Evolutionary conservation across 257 asterid species (phyloP), one percentile per base, ranked within the genome.

Genomic region (Scutellaria baicalensis): DNA sequence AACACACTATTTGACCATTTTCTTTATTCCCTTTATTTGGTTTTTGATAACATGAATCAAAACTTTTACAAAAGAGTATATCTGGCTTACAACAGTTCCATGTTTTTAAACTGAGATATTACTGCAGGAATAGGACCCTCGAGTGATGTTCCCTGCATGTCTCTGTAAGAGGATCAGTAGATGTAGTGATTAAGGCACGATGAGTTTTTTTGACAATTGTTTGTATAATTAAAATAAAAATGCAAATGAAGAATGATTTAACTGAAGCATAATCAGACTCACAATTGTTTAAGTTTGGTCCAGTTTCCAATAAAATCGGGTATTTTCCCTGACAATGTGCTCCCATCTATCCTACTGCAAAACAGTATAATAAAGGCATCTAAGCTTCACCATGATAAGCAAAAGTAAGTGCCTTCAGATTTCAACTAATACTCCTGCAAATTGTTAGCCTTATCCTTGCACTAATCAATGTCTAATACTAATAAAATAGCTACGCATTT

Each of bases 271-370:
- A 64, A 66, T 21, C 33, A 49, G 66, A 76, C 96, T 87, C 79
- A 93, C 98, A 91, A 71, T 74, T 86, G 83, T 0, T 0, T 0
- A 20, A 93, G 67, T 64, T 50, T 73, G 69, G 88, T 83, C 98
- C 96, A 93, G 82, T 80, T 93, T 69, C 89, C 95, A 17, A 93
- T 84, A 56, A 84, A 89, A 68, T 77, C 85, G 36, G 97, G 98
- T 71, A 91, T 84, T 75, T 73, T 81, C 68, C 98, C 98, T 17
- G 92, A 66, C 48, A 90, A 18, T 11, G 20, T 35, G 85, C 51
- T 88, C 78, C 94, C 96, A 39, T 87, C 97, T 64, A 93, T 84
- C 85, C 96, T 77, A 81, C 98, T 93, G 96, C 88, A 91, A 27
- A 31, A 81, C 59, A 77, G 70, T 55, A 59, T 7, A 12, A 68